phyloP scores from a whole-genome alignment of 352 stramenopile species.

The Phytophthora cajani region DNA sequence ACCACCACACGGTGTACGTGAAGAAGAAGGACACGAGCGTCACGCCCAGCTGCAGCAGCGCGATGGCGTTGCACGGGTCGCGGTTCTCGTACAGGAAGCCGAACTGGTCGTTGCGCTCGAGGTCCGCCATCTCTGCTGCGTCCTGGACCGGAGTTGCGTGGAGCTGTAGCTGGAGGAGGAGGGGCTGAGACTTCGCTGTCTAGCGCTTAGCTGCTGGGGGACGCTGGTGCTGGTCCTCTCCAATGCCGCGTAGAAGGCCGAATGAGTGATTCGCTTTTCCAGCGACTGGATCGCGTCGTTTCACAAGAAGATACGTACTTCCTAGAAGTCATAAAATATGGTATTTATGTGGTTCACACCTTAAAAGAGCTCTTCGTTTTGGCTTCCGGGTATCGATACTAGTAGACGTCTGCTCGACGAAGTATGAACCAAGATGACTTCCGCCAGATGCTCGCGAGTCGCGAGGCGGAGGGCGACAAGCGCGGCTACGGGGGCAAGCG shows the following conservation, averaged over 20 bases:
- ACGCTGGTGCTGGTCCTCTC: neutral
- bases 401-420: neutral
- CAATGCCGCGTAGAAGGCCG: conserved; percentile 2
- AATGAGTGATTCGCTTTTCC: conserved; percentile 24
- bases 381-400: neutral
- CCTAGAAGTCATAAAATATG: neutral
- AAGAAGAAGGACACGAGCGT: conserved; percentile 80
- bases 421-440: conserved; percentile 86
- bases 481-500: conserved; percentile 58
- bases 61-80: conserved; percentile 84
- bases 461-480: conserved; percentile 18
- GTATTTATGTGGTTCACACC: neutral
- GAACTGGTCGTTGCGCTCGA: conserved; percentile 76
- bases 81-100: conserved; percentile 87
- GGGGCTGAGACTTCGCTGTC: too few species aligned
- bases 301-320: conserved; percentile 27
- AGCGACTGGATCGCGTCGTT: conserved; percentile 25
- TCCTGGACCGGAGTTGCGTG: neutral
- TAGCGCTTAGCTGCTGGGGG: neutral
- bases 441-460: conserved; percentile 55
- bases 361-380: neutral
- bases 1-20: conserved; percentile 87
- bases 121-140: conserved; percentile 58
- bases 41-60: conserved; percentile 73
- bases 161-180: neutral